These are phyloP conservation scores for Scutellaria barbata DNA, from an alignment of 257 asterid species.

Conservation along the genomic window DNA sequence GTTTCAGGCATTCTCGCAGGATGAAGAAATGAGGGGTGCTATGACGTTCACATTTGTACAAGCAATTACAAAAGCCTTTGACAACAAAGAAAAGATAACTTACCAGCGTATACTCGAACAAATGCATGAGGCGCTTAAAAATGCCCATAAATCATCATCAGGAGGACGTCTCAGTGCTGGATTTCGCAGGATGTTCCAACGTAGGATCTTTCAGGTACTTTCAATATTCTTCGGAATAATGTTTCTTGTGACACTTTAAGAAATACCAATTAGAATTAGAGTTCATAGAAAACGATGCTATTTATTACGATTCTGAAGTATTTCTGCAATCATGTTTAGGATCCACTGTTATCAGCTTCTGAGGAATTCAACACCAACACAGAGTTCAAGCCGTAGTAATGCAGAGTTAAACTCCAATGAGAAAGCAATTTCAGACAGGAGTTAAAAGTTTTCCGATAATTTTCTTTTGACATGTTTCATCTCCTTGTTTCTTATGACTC, in stretches of 20 bases:
- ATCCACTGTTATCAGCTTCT: slow-evolving; percentile 60
- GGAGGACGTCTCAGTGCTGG: slow-evolving; percentile 40
- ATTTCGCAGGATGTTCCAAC: slow-evolving; percentile 50
- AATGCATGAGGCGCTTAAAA: slow-evolving; percentile 49
- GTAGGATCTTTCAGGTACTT: slow-evolving; percentile 64
- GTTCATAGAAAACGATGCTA: not conserved
- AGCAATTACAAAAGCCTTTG: slow-evolving; percentile 47
- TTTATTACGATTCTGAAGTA: slow-evolving; percentile 2
- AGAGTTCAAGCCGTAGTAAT: slow-evolving; percentile 50
- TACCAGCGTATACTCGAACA: slow-evolving; percentile 50
- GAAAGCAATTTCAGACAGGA: not conserved
- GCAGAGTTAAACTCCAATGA: slow-evolving; percentile 2
- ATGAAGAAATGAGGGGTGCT: slow-evolving; percentile 58
- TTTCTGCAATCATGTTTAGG: slow-evolving; percentile 43
- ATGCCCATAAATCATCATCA: slow-evolving; percentile 35
- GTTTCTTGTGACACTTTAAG: slow-evolving; percentile 11
- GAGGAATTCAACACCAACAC: slow-evolving; percentile 40
- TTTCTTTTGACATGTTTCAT: not conserved
- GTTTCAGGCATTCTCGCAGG: slow-evolving; percentile 56
- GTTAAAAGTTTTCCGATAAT: not conserved
- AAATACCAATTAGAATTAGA: not conserved
- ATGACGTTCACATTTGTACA: slow-evolving; percentile 65
- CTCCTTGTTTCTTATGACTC: not conserved
- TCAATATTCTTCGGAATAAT: not conserved
- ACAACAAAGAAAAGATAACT: slow-evolving; percentile 37